Percentiles rank a stretch among this genome's conserved stretches.
phyloP scores from a whole-genome alignment of 768 basidiomycete species.

The Tricholoma saponaceum region DNA sequence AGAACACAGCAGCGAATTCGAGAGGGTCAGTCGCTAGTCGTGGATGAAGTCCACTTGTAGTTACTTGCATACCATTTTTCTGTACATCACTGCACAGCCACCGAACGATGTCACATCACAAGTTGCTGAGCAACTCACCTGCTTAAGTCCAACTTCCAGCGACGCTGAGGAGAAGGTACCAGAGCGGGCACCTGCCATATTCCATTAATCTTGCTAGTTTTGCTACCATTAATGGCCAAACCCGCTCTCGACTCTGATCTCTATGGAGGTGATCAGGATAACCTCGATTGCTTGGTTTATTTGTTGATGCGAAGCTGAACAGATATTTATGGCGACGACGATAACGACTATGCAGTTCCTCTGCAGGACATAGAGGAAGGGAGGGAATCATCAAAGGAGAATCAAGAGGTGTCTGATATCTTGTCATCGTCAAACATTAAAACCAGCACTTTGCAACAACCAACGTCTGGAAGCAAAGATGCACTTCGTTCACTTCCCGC shows the following conservation, averaged over 20 bases:
- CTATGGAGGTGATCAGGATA: conserved; percentile 27
- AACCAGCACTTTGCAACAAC: background rate
- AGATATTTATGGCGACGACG: conserved; percentile 57
- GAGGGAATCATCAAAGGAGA: conserved; percentile 24
- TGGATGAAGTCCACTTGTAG: conserved; percentile 45
- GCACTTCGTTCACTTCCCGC: conserved; percentile 21
- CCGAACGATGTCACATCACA: background rate
- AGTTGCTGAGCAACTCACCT: background rate
- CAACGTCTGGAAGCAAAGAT: conserved; percentile 15
- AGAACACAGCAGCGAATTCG: conserved; percentile 58
- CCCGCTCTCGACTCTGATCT: conserved; percentile 29
- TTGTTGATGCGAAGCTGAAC: background rate
- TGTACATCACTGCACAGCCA: background rate
- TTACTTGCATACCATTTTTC: background rate
- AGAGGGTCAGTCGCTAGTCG: conserved; percentile 33
- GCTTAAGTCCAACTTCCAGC: too few species aligned
- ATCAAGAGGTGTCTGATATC: conserved; percentile 15
- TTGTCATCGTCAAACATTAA: conserved; percentile 6
- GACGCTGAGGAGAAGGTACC: background rate
- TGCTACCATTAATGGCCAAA: conserved; percentile 12
- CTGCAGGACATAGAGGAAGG: conserved; percentile 18
- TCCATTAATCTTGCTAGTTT: background rate
- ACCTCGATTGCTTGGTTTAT: background rate
- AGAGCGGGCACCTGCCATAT: background rate
- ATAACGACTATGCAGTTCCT: conserved; percentile 34